Percentiles rank a stretch among this genome's conserved stretches.
These are phyloP conservation scores for Marchantia paleacea DNA, from an alignment of 225 moss, liverwort and hornwort genomes.

Conservation along the genomic window DNA sequence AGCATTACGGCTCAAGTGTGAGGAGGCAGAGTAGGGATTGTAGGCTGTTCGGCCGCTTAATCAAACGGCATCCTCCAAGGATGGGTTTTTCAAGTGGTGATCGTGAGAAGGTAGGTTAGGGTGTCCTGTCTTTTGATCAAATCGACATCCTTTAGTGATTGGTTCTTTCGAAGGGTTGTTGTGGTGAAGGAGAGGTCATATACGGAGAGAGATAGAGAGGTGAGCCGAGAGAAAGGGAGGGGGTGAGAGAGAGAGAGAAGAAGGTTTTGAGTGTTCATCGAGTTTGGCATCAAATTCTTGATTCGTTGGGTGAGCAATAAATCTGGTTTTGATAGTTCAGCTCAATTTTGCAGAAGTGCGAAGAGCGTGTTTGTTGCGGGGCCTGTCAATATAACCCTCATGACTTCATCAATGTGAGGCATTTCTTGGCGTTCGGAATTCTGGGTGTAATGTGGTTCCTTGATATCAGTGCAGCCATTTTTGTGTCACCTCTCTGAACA, in stretches of 20 bases:
- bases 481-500: not conserved
- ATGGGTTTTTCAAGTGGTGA: constrained; percentile 5
- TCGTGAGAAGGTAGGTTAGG: constrained; percentile 6
- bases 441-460: not conserved
- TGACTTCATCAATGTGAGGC: not conserved
- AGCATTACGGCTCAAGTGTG: constrained; percentile 12
- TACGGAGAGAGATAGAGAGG: constrained; percentile 23
- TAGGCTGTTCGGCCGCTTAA: not conserved
- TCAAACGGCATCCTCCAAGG: not conserved
- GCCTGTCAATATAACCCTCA: not conserved
- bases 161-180: constrained; percentile 22
- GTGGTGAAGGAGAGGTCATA: constrained; percentile 29
- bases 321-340: constrained; percentile 10
- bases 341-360: constrained; percentile 6
- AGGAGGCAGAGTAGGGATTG: constrained; percentile 13
- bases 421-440: not conserved
- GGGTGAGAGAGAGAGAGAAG: not conserved
- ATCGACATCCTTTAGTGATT: constrained; percentile 18
- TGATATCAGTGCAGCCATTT: not conserved
- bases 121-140: constrained; percentile 5
- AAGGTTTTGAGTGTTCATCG: constrained; percentile 17
- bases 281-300: constrained; percentile 26
- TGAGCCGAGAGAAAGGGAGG: not conserved
- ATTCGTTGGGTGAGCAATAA: constrained; percentile 38
- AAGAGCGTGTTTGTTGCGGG: not conserved